Evolutionary conservation across 768 basidiomycete species (phyloP).

Genomic region (Crassisporium funariophilum): DNA sequence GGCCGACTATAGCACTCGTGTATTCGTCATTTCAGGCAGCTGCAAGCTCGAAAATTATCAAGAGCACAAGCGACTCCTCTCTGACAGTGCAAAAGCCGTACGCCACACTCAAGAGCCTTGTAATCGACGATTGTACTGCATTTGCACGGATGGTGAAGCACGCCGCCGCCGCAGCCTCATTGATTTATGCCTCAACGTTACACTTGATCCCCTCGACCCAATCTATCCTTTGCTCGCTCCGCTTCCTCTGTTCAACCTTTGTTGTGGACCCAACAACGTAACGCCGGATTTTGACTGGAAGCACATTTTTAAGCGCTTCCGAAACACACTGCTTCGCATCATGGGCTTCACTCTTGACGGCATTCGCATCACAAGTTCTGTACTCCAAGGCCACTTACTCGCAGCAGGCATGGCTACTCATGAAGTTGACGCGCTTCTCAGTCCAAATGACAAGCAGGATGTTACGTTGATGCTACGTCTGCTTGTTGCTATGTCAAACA

Average conservation of each 20-base stretch:
- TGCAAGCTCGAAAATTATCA: too few species aligned
- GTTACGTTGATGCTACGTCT: too few species aligned
- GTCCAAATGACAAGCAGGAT: too few species aligned
- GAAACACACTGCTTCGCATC: slow-evolving; percentile 1
- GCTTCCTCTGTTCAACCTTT: slow-evolving; percentile 1
- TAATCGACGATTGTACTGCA: slow-evolving; percentile 7
- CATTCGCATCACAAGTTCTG: background rate
- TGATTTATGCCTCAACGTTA: background rate
- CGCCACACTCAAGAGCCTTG: too few species aligned
- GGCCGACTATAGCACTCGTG: too few species aligned
- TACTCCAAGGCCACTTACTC: background rate
- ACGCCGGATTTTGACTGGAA: slow-evolving; percentile 11
- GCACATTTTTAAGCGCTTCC: slow-evolving; percentile 5
- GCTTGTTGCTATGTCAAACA: too few species aligned
- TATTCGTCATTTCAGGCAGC: too few species aligned
- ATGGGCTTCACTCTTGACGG: background rate
- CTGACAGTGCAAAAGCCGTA: too few species aligned
- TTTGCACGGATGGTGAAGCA: slow-evolving; percentile 5
- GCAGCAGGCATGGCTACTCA: background rate
- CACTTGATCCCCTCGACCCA: background rate
- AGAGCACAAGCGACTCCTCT: too few species aligned
- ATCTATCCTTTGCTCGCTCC: background rate
- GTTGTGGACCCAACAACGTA: slow-evolving; percentile 2
- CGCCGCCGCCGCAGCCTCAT: slow-evolving; percentile 4
- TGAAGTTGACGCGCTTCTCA: too few species aligned